Conservation (phyloP, 1,284 basidiomycete species). For the Ceratobasidium sp. region DNA sequence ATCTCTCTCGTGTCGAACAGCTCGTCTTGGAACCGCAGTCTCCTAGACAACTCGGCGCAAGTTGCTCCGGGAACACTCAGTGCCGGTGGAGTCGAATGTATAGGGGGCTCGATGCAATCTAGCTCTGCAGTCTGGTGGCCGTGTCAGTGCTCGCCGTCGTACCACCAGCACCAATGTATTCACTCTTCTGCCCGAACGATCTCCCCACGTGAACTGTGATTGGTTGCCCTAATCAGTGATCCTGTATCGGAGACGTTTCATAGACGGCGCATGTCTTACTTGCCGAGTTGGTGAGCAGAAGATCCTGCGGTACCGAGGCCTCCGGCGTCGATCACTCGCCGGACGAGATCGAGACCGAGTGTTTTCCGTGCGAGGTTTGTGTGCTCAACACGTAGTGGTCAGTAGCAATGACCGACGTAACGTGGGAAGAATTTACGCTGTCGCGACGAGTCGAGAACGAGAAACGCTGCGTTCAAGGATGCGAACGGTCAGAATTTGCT, state of each 20-base stretch:
- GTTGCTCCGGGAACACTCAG: conserved; percentile 25
- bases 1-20: background rate
- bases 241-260: conserved; percentile 30
- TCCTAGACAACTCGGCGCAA: background rate
- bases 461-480: no score
- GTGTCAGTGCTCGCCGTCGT: background rate
- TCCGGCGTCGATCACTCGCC: no score
- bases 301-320: conserved; percentile 19
- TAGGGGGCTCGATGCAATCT: conserved; percentile 18
- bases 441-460: no score
- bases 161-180: background rate
- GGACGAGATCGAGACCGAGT: no score
- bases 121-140: conserved; percentile 1
- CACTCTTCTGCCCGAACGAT: conserved; percentile 8
- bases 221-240: conserved; percentile 17
- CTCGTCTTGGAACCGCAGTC: background rate
- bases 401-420: no score
- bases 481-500: no score
- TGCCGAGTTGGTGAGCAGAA: no score
- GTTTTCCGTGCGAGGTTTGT: no score
- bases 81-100: conserved; percentile 32
- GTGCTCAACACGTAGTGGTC: no score
- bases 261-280: conserved; percentile 5
- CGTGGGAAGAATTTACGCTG: no score
- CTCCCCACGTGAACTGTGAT: conserved; percentile 22